Evolutionary conservation across 441 rosid genomes (phyloP), one percentile per base, ranked within the genome.

Genomic region (Viola pubescens): DNA sequence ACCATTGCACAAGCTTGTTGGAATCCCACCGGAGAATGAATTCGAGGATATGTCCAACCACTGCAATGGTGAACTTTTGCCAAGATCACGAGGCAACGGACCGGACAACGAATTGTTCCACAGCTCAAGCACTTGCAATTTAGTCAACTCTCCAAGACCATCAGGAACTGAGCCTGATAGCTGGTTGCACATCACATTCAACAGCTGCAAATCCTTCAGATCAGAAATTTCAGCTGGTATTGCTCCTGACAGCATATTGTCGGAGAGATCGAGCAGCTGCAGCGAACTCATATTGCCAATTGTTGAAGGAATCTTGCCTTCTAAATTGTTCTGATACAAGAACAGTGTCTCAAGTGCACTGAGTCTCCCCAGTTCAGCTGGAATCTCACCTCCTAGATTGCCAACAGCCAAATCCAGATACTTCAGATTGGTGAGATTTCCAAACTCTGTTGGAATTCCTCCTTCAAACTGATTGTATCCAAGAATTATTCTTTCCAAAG

Each of bases 61-160:
- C 46, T 75, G 84, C 80, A 87, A 74, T 1, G 90, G 85, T 6
- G 97, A 89, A 40, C 79, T 82, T 69, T 70, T 73, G 10, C 97
- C 97, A 3, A 89, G 85, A 72, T 84, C 75, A 55, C 40, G 19
- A 16, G 97, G 92, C 60, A 92, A 64, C 56, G 83, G 73, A 49
- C 97, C 97, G 11, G 87, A 62, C 41, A 92, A 57, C 0, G 94
- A 85, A 69, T 92, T 89, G 77, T 84, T 87, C 98, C 98, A 89
- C 37, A 92, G 86, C 81, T 86, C 85, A 45, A 89, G 82, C 42
- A 70, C 84, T 65, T 78, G 61, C 57, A 89, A 57, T 54, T 83
- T 74, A 5, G 77, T 44, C 61, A 92, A 71, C 44, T 62, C 63
- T 26, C 80, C 87, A 11, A 92, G 74, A 34, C 62, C 71, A 0